phyloP scores from a whole-genome alignment of 1,139 yeast genomes.

The Wickerhamomyces sp. region DNA sequence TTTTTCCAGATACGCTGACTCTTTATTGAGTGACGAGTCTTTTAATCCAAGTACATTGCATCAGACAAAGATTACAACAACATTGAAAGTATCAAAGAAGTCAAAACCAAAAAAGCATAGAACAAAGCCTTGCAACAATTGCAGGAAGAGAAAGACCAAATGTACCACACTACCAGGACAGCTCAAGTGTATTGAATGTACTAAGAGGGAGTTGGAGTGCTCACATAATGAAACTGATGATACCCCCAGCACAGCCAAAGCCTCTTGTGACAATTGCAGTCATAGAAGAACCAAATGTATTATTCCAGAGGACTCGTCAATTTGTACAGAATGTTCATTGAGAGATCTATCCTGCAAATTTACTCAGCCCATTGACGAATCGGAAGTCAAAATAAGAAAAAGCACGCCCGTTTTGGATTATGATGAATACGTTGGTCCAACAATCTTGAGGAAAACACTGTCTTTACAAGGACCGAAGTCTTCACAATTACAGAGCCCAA shows the following conservation, averaged over 20 bases:
- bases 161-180: slow-evolving; percentile 16
- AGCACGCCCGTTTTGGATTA: slow-evolving; percentile 23
- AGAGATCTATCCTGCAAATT: slow-evolving; percentile 23
- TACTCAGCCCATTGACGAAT: slow-evolving; percentile 6
- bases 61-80: background rate
- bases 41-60: background rate
- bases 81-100: slow-evolving; percentile 3
- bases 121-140: slow-evolving; percentile 20
- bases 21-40: background rate
- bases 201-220: slow-evolving; percentile 7
- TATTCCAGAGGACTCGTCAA: slow-evolving; percentile 10
- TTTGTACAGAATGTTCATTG: slow-evolving; percentile 21
- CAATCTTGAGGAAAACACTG: slow-evolving; percentile 23
- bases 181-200: slow-evolving; percentile 18
- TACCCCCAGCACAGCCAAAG: background rate
- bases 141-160: slow-evolving; percentile 28
- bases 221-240: background rate
- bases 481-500: slow-evolving; percentile 21
- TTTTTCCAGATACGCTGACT: slow-evolving; percentile 2
- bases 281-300: slow-evolving; percentile 23
- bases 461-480: slow-evolving; percentile 25
- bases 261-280: slow-evolving; percentile 20
- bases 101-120: slow-evolving; percentile 4
- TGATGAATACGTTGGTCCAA: slow-evolving; percentile 23
- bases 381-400: slow-evolving; percentile 16